Base-by-base conservation (phyloP, 73 alveolate genomes). In the Symbiodinium pilosum region DNA sequence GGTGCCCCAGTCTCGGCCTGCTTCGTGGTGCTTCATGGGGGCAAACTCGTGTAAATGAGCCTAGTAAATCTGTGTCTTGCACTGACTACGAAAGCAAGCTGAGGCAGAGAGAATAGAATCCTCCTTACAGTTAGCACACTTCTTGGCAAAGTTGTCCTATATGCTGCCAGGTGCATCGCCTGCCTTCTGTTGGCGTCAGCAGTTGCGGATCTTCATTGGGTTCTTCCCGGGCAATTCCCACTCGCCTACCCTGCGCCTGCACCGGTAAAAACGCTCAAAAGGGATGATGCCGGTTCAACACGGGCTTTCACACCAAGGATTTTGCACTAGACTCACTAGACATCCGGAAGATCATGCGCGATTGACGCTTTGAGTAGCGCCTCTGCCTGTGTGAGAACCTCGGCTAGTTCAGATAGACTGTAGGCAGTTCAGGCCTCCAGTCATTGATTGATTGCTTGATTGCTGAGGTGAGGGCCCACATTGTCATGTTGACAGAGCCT, bases 1-100 rank as follows among this genome's bases (percentile, higher is more conserved):
- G 54, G 94, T 87, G 38, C 94, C 94, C 94, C 94, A 87, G 42
- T 87, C 94, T 54, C 94, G 26, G 75, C 94, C 94, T 87, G 84
- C 42, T 28, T n/a, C n/a, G n/a, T n/a, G 69, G 69, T 12, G 69
- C 20, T 52, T 52, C 28, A 52, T 20, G 9, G 28, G 9, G 69
- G 69, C 9, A 52, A 52, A 20, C 28, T 52, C 20, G 69, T 20
- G 69, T 9, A 12, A 12, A 20, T 20, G 20, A 52, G 69, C 9
- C 9, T 52, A 9, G 28, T 20, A 52, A 52, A 52, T 9, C 69
- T n/a, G n/a, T n/a, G n/a, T n/a, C n/a, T n/a, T n/a, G 69, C 69
- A 20, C 20, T 52, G 69, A 9, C 9, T 12, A 20, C 69, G 69
- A n/a, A n/a, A n/a, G n/a, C n/a, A n/a, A n/a, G n/a, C n/a, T n/a